These are phyloP conservation scores for Mycosarcoma maydis DNA, from an alignment of 1,284 basidiomycete genomes.

Conservation along the genomic window DNA sequence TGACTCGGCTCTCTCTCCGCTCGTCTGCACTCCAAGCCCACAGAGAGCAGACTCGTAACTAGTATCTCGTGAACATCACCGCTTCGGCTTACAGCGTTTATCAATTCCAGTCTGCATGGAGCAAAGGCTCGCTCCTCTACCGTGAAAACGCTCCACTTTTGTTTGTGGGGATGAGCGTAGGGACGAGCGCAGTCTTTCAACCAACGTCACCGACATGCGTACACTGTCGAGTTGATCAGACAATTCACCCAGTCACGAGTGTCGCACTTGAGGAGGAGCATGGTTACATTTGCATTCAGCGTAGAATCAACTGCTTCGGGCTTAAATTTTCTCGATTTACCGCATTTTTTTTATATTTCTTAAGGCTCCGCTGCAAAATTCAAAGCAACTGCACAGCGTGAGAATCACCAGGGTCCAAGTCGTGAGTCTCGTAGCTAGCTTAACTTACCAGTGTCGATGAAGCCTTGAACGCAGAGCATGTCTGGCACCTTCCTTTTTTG, in stretches of 20 bases:
- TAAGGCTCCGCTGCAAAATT: constrained; percentile 15
- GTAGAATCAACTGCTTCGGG: constrained; percentile 16
- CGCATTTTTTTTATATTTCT: background rate
- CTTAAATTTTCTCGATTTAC: background rate
- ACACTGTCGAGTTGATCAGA: background rate
- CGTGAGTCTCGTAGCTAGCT: too few relatives aligned
- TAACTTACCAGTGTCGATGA: background rate
- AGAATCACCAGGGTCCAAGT: constrained; percentile 12
- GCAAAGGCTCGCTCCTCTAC: too few relatives aligned
- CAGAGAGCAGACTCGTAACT: too few relatives aligned
- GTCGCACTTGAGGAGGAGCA: too few relatives aligned
- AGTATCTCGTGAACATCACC: too few relatives aligned
- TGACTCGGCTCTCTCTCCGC: too few relatives aligned
- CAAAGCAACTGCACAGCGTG: background rate
- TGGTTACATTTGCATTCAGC: too few relatives aligned
- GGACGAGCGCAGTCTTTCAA: background rate
- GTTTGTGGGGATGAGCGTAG: constrained; percentile 2
- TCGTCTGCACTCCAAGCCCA: too few relatives aligned
- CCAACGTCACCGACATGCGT: background rate
- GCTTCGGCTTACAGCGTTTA: too few relatives aligned
- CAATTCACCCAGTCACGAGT: too few relatives aligned
- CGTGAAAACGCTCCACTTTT: too few relatives aligned
- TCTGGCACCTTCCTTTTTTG: constrained; percentile 27
- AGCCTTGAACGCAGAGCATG: constrained; percentile 1
- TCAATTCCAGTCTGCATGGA: too few relatives aligned